A percentile compares a stretch with the other conserved stretches of the same genome.
These are phyloP conservation scores for Dioscorea alata DNA, from an alignment of 106 monocot species.

Conservation along the genomic window DNA sequence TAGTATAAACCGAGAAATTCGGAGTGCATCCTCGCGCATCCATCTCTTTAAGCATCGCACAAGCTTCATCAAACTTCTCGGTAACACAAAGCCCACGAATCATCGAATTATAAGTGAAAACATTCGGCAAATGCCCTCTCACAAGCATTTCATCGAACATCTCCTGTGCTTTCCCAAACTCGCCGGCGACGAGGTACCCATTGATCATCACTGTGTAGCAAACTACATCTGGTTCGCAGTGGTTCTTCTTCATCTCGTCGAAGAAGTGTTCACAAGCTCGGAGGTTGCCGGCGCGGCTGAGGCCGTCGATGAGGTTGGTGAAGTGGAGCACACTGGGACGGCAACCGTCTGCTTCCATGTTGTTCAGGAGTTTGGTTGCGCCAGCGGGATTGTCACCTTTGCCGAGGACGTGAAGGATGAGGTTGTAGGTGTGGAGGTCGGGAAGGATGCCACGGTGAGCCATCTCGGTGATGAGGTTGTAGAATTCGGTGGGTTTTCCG, in stretches of 20 bases:
- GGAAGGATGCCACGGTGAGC: conserved; percentile 48
- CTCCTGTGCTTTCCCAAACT: conserved; percentile 56
- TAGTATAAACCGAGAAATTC: conserved; percentile 78
- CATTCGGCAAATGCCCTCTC: conserved; percentile 80
- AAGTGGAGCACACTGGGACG: conserved; percentile 79
- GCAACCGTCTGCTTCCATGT: conserved; percentile 70
- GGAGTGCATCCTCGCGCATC: conserved; percentile 64
- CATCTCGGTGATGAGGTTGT: conserved; percentile 79
- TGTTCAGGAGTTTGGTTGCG: conserved; percentile 70
- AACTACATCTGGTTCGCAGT: conserved; percentile 78
- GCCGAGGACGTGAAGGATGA: conserved; percentile 83
- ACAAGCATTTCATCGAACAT: conserved; percentile 64
- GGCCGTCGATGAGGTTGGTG: conserved; percentile 81
- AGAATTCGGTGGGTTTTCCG: conserved; percentile 78
- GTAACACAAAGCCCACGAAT: conserved; percentile 67
- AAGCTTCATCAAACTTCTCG: conserved; percentile 73
- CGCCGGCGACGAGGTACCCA: conserved; percentile 54
- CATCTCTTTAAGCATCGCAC: conserved; percentile 66
- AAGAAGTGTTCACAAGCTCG: conserved; percentile 87
- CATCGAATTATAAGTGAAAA: conserved; percentile 91
- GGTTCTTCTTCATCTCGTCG: conserved; percentile 77
- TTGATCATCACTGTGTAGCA: conserved; percentile 90
- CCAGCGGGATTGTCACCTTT: conserved; percentile 85
- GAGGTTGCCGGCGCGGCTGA: conserved; percentile 76
- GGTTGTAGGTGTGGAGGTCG: conserved; percentile 78